These are phyloP conservation scores for Macrocybe gigantea DNA, from an alignment of 768 basidiomycete species.

Conservation along the genomic window DNA sequence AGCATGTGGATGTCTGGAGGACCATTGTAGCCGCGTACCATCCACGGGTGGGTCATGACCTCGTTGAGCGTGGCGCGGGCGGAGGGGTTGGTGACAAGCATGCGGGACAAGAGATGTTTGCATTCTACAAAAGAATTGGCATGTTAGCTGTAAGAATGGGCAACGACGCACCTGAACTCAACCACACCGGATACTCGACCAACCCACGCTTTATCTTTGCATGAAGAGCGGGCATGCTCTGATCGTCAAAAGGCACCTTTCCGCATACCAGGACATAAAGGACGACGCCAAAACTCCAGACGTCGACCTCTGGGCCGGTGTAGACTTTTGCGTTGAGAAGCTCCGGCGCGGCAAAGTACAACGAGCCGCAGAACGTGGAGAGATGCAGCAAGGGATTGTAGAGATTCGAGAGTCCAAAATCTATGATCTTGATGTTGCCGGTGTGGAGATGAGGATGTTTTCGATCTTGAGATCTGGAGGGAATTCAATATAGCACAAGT, in stretches of 20 bases:
- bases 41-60: constrained; percentile 86
- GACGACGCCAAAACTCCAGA: constrained; percentile 99
- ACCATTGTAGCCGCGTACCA: constrained; percentile 79
- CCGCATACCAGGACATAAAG: constrained; percentile 97
- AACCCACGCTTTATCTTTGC: constrained; percentile 98
- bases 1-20: constrained; percentile 83
- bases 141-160: background rate
- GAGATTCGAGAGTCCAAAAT: constrained; percentile 96
- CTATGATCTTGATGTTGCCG: constrained; percentile 99
- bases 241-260: constrained; percentile 98
- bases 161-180: constrained; percentile 70
- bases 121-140: constrained; percentile 59
- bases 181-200: constrained; percentile 97
- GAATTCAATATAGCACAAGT: constrained; percentile 1
- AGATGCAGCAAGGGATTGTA: constrained; percentile 80
- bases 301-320: constrained; percentile 96
- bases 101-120: constrained; percentile 86
- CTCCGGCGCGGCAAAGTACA: constrained; percentile 98
- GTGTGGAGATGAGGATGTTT: constrained; percentile 99
- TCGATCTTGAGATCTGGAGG: constrained; percentile 90
- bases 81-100: constrained; percentile 93
- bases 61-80: constrained; percentile 80
- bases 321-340: constrained; percentile 95
- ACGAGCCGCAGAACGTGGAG: constrained; percentile 93
- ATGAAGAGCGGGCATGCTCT: constrained; percentile 98